Base-by-base conservation (phyloP, 2,329 filamentous ascomycete species). In the Xylaria hypoxylon region DNA sequence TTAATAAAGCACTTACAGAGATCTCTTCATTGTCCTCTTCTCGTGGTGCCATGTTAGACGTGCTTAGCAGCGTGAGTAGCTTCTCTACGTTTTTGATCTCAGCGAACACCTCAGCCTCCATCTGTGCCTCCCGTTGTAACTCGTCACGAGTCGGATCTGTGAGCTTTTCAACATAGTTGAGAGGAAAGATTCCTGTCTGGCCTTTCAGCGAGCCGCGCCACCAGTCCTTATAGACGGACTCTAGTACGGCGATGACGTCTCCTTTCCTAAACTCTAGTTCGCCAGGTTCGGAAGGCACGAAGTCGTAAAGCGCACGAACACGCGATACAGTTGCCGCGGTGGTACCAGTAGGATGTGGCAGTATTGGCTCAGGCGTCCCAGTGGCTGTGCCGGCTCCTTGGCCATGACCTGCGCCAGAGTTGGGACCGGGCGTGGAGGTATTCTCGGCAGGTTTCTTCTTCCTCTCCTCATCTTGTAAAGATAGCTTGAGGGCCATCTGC, bases 201-300 rank as follows among this genome's bases (percentile, higher is more conserved):
- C 96, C 96, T 77, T 94, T 90, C 65, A 99, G 83, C 47, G 94
- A 97, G 1, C 96, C 96, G 74, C 97, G 95, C 96, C 96, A 99
- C 96, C 96, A 99, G 79, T 99, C 96, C 80, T 98, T 99, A 83
- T 96, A 99, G 1, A 98, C 96, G 1, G 94, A 97, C 80, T 98
- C 96, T 45, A 99, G 85, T 17, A 99, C 96, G 1, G 96, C 95
- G 78, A 99, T 99, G 45, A 98, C 91, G 77, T 99, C 96, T 31
- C 96, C 95, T 81, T 97, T 97, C 73, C 94, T 92, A 79, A 99
- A 99, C 73, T 97, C 94, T 68, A 99, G 84, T 82, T 99, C 96
- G 53, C 95, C 96, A 0, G 94, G 89, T 79, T 99, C 96, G 0
- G 94, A 96, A 1, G 96, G 95, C 57, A 92, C 90, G 79, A 99